Conservation (phyloP, 1,284 basidiomycete genomes). For the Papiliotrema nemorosa region DNA sequence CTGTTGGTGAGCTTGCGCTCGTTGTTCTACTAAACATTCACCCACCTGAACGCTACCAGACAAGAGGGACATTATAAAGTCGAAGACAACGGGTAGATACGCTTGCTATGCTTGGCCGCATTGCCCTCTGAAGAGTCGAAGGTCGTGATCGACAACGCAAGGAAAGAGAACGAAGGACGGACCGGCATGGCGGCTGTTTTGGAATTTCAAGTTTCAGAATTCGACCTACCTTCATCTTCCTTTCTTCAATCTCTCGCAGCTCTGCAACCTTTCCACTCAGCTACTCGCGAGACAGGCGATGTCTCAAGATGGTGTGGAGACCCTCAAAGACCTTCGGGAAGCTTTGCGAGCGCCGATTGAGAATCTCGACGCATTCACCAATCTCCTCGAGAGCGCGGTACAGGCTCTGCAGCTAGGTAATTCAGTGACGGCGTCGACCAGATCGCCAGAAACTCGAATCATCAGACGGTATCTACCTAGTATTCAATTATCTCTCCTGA, state of each 20-base stretch:
- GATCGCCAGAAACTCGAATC: constrained; percentile 2
- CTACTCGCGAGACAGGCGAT: no score
- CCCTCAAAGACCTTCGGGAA: constrained; percentile 28
- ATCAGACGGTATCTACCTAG: constrained; percentile 28
- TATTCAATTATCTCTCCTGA: constrained; percentile 29
- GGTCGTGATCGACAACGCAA: no score
- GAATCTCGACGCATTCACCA: constrained; percentile 25
- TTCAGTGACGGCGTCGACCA: neutral
- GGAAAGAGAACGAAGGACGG: no score
- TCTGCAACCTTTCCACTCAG: no score
- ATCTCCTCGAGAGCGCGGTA: constrained; percentile 21
- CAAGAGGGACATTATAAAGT: constrained; percentile 26
- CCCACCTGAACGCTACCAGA: constrained; percentile 26
- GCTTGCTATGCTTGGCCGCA: no score
- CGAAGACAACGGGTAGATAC: no score
- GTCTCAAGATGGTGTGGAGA: no score
- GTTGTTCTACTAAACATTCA: neutral
- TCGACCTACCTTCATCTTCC: no score
- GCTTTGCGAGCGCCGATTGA: constrained; percentile 23
- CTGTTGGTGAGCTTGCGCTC: constrained; percentile 44
- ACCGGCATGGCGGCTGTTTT: no score
- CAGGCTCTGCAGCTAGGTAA: constrained; percentile 15
- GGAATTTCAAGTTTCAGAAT: no score
- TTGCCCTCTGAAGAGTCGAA: no score
- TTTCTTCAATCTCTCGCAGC: no score